Base-by-base conservation (phyloP, 1,139 yeast genomes). In the Komagataea norvegica region DNA sequence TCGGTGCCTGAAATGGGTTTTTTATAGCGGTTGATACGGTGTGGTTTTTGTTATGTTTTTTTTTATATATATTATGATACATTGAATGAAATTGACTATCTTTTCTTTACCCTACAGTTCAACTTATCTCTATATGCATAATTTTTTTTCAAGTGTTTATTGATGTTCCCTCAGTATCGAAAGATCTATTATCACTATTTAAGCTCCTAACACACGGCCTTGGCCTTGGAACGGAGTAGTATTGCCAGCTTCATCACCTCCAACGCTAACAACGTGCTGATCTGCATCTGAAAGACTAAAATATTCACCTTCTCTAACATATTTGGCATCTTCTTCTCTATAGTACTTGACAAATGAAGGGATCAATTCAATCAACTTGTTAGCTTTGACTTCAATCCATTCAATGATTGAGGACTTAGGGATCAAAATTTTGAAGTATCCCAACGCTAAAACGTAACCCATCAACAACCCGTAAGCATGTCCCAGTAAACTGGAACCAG, bases 401-500 rank as follows among this genome's bases (percentile, higher is more conserved):
- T 77, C 70, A 15, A 87, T 72, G 2, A 75, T 70, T 47, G 70
- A 66, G 6, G 62, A 62, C 43, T 81, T 73, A 8, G 96, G 91
- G 3, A 88, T 86, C 41, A 87, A 61, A 41, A 68, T 60, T 38
- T 52, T 59, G 35, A 55, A 47, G 45, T 64, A 68, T 10, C 82
- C 91, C 52, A 68, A 60, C 3, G 74, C 84, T 54, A 83, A 60
- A 19, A 64, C 60, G 51, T 68, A 74, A 10, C 88, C 88, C 34
- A 67, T 71, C 29, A 56, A 54, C 48, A 72, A 61, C 16, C 72
- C 86, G 32, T 68, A 68, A 31, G 62, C 59, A 57, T 88, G 95
- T 18, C 95, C 95, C 49, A 80, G 63, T 48, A 87, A 79, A 37
- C 91, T 79, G 9, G 89, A 68, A 9, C 70, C 68, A 2, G 87